Evolutionary conservation across 768 basidiomycete genomes (phyloP).

Genomic region (Termitomyces sp.): DNA sequence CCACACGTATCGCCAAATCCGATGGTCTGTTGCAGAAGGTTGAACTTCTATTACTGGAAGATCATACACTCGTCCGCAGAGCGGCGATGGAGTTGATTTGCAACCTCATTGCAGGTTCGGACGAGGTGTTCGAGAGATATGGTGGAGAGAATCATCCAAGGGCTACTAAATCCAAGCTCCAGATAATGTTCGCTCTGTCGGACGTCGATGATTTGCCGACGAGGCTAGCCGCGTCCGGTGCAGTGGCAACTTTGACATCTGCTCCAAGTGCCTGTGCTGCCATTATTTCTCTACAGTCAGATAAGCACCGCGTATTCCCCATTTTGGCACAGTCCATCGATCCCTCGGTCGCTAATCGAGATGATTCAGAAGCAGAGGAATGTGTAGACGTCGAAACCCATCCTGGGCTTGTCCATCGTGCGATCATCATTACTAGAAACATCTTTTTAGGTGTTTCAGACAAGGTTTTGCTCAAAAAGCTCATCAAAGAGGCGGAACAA

Average conservation of each 20-base stretch:
- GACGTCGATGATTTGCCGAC: conserved; percentile 85
- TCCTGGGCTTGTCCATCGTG: conserved; percentile 71
- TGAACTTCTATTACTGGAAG: conserved; percentile 75
- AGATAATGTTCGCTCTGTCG: conserved; percentile 78
- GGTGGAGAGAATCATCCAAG: conserved; percentile 34
- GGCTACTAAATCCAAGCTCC: conserved; percentile 56
- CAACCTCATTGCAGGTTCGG: conserved; percentile 79
- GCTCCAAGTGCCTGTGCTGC: conserved; percentile 53
- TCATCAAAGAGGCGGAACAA: conserved; percentile 47
- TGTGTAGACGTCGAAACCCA: conserved; percentile 29
- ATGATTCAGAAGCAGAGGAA: conserved; percentile 20
- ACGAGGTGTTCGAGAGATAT: conserved; percentile 71
- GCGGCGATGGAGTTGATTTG: conserved; percentile 90
- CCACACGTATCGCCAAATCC: conserved; percentile 58
- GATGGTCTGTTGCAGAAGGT: conserved; percentile 58
- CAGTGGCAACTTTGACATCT: conserved; percentile 74
- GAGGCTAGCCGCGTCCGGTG: conserved; percentile 84
- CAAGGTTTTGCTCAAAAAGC: conserved; percentile 26
- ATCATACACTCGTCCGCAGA: conserved; percentile 74
- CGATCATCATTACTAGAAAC: conserved; percentile 68
- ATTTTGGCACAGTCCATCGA: conserved; percentile 67
- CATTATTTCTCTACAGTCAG: conserved; percentile 59
- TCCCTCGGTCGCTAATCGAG: conserved; percentile 34
- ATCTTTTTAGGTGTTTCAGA: conserved; percentile 43
- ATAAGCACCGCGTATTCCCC: conserved; percentile 56